These are phyloP conservation scores for Annona squamosa DNA, from an alignment of 164 flowering plant species.

Conservation along the genomic window DNA sequence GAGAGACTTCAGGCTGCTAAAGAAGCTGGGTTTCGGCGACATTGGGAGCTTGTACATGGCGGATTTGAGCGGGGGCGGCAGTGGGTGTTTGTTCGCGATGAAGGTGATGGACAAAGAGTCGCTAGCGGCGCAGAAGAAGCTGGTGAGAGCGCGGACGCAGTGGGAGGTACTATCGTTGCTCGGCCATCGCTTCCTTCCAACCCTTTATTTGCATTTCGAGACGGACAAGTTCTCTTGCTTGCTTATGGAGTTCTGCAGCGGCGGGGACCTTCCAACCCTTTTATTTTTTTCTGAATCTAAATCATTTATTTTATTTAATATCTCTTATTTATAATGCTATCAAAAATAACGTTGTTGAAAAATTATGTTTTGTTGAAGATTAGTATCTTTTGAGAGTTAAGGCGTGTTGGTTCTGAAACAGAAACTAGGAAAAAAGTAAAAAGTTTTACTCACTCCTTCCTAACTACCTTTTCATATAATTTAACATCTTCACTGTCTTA, in stretches of 20 bases:
- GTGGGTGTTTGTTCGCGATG: constrained; percentile 70
- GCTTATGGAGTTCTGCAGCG: constrained; percentile 75
- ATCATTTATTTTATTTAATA: too few species aligned
- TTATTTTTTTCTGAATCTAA: too few species aligned
- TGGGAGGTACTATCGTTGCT: constrained; percentile 59
- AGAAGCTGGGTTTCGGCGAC: constrained; percentile 82
- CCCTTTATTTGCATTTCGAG: constrained; percentile 16
- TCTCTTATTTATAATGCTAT: too few species aligned
- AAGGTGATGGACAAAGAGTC: constrained; percentile 84
- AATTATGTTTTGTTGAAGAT: too few species aligned
- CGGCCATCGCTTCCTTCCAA: constrained; percentile 45
- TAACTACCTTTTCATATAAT: constrained; percentile 6
- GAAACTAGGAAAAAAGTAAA: too few species aligned
- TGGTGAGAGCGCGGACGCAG: constrained; percentile 72
- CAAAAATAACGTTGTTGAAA: too few species aligned
- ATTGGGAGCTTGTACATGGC: constrained; percentile 42
- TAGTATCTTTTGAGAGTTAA: too few species aligned
- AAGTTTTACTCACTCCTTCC: too few species aligned
- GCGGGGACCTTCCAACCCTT: constrained; percentile 66
- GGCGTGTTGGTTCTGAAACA: too few species aligned
- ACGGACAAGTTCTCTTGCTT: constrained; percentile 31
- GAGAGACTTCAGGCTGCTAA: constrained; percentile 20
- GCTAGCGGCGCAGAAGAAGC: constrained; percentile 65
- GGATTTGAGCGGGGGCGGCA: constrained; percentile 34
- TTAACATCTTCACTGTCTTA: too few species aligned